phyloP scores from a whole-genome alignment of 495 filamentous ascomycete species.

The Articulospora tetracladia region DNA sequence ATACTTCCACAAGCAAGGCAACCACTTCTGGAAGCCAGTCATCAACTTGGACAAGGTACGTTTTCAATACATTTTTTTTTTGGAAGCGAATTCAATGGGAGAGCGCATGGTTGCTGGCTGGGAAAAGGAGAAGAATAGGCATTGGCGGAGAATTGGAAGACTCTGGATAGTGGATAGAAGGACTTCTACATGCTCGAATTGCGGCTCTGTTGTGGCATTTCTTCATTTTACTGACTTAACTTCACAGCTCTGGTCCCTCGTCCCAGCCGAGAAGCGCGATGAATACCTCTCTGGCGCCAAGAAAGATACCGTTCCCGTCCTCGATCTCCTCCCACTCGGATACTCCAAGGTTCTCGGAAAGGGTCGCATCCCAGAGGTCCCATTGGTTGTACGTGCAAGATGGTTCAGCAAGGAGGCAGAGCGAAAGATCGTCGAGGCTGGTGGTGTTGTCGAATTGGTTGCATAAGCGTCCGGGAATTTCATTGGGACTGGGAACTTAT shows the following conservation, averaged over 20 bases:
- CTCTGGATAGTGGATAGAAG: slow-evolving; percentile 38
- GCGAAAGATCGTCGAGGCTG: slow-evolving; percentile 92
- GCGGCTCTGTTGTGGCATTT: no score
- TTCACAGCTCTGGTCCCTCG: slow-evolving; percentile 72
- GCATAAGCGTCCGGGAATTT: slow-evolving; percentile 50
- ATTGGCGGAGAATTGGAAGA: not conserved
- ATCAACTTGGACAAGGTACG: slow-evolving; percentile 32
- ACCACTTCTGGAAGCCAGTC: slow-evolving; percentile 79
- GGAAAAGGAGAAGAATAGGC: not conserved
- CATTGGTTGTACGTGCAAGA: slow-evolving; percentile 81
- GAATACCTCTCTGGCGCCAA: slow-evolving; percentile 70
- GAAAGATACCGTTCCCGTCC: slow-evolving; percentile 79
- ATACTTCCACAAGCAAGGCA: slow-evolving; percentile 86
- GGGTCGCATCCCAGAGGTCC: slow-evolving; percentile 80
- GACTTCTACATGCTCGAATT: slow-evolving; percentile 7
- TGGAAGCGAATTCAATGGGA: not conserved
- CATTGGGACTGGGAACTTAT: slow-evolving; percentile 1
- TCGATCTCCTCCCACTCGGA: slow-evolving; percentile 87
- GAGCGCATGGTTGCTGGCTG: not conserved
- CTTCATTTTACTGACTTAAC: slow-evolving; percentile 2
- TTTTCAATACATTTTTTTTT: not conserved
- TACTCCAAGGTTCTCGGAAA: slow-evolving; percentile 95
- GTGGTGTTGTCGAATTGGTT: slow-evolving; percentile 87
- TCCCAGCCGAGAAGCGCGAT: slow-evolving; percentile 79
- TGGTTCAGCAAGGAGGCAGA: slow-evolving; percentile 87